Evolutionary conservation across 345 rosid genomes (phyloP).

Genomic region (Corchorus capsularis): DNA sequence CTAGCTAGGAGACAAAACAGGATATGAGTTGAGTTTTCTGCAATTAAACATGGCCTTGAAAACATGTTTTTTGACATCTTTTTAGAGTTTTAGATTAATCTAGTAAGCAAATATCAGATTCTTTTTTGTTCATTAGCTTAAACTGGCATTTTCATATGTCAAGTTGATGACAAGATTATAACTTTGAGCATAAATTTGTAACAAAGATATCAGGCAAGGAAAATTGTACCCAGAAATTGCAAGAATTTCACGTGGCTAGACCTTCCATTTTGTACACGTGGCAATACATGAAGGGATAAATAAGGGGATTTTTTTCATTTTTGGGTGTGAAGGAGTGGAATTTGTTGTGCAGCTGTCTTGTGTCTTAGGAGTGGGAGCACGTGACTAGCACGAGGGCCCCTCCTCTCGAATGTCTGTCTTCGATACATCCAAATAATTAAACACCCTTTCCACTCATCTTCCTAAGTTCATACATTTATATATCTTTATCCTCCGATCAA

Average conservation of each 20-base stretch:
- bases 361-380: conserved; percentile 22
- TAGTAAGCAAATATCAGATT: not conserved
- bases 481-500: not conserved
- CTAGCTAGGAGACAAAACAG: too few relatives aligned
- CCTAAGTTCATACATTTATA: not conserved
- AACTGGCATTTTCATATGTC: not conserved
- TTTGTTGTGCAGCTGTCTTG: conserved; percentile 34
- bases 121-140: not conserved
- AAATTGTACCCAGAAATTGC: not conserved
- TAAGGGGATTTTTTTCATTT: too few relatives aligned
- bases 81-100: not conserved
- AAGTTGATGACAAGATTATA: not conserved
- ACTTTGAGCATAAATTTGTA: not conserved
- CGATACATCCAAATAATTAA: conserved; percentile 22
- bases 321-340: not conserved
- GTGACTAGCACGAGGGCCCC: conserved; percentile 41
- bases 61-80: too few relatives aligned
- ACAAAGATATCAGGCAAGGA: not conserved
- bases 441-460: not conserved
- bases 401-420: conserved; percentile 43
- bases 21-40: too few relatives aligned
- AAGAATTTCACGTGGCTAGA: conserved; percentile 23
- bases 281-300: conserved; percentile 11
- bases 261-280: conserved; percentile 2
- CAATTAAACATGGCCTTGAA: too few relatives aligned